A percentile compares a stretch with the other conserved stretches of the same genome.
phyloP scores from a whole-genome alignment of 1,284 basidiomycete species.

The Inonotus obliquus region DNA sequence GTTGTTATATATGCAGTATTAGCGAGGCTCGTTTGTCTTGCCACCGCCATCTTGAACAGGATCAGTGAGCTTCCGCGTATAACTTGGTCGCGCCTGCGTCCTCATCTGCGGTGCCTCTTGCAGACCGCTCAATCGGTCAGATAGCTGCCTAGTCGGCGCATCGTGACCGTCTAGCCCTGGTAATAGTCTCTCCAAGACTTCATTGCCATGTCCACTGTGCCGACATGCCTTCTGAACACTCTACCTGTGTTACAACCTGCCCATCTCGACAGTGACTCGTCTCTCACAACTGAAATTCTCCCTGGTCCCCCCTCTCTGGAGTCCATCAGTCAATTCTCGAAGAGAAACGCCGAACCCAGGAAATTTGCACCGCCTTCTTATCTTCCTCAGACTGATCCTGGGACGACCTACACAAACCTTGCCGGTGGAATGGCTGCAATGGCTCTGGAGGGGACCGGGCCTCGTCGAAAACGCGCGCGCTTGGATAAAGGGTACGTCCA shows the following conservation, averaged over 20 bases:
- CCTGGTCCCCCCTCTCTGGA: constrained; percentile 72
- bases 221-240: constrained; percentile 13
- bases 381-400: constrained; percentile 74
- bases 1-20: too few species aligned
- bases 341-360: constrained; percentile 72
- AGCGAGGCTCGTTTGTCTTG: not conserved
- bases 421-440: constrained; percentile 51
- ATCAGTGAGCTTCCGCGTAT: not conserved
- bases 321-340: constrained; percentile 57
- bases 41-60: not conserved
- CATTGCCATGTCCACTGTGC: constrained; percentile 13
- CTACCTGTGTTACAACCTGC: constrained; percentile 66
- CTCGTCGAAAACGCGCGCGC: constrained; percentile 66
- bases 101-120: not conserved
- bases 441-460: constrained; percentile 53
- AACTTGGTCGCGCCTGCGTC: not conserved
- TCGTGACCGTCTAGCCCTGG: not conserved
- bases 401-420: constrained; percentile 70
- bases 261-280: constrained; percentile 72
- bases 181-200: not conserved
- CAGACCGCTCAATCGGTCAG: not conserved
- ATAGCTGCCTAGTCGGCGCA: not conserved
- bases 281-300: constrained; percentile 77
- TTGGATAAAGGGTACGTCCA: constrained; percentile 63
- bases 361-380: constrained; percentile 66